Base-by-base conservation (phyloP, 2,329 filamentous ascomycete genomes). In the Emmonsiellopsis sp. region DNA sequence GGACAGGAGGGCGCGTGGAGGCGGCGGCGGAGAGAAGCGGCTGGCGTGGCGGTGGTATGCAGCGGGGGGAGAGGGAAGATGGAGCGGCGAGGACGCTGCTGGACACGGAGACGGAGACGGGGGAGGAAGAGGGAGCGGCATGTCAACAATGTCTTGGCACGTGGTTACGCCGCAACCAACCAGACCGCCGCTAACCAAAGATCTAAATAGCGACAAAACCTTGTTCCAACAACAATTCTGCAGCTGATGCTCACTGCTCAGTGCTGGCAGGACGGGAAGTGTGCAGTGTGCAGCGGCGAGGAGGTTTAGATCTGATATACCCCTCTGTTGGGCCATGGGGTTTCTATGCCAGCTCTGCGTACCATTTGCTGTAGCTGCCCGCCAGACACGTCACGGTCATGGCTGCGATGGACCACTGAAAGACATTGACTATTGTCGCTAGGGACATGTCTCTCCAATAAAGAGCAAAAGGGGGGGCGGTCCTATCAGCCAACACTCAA, bases 311-410 rank as follows among this genome's bases (percentile, higher is more conserved):
- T 27, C 21, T 27, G 31, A 14, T 33, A 17, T 7, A 10, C 44
- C 31, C 31, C 4, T 14, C 44, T 14, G 34, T 17, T 5, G 32
- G 45, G 33, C 45, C 21, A 34, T 17, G 33, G 33, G 27, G 14
- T n/a, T 39, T 39, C 36, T 39, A 32, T 33, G 8, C 2, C 32
- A 13, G 14, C 27, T 5, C 21, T 48, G 27, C 37, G 27, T 37
- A 48, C 45, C 5, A 48, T 21, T 48, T 13, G 45, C 32, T 9
- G 14, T 21, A 3, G 60, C 55, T 50, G 45, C 42, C 6, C 42
- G 13, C 13, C 31, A 52, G 11, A 53, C 45, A 42, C 27, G 40
- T 36, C 42, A 52, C 27, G 17, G 11, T 13, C 9, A 21, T 13
- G 31, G 47, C 47, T 34, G 39, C 47, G 36, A 49, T 40, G 47